These are phyloP conservation scores for Colletotrichum echinochloae DNA, from an alignment of 2,329 filamentous ascomycete genomes.

Conservation along the genomic window DNA sequence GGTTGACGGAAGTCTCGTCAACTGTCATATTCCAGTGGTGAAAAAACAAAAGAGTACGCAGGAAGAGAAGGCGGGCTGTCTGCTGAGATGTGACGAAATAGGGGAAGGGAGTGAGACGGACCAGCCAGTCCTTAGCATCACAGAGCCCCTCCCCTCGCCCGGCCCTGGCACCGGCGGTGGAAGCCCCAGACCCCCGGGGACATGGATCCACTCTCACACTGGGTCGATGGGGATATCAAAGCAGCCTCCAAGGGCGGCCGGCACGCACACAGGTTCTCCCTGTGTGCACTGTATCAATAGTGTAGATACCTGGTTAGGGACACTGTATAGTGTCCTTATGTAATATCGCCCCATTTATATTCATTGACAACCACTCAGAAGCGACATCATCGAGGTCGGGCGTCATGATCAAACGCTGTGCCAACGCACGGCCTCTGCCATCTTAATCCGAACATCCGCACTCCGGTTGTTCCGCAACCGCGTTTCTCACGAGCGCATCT, in stretches of 20 bases:
- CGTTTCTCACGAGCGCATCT: conserved; percentile 20
- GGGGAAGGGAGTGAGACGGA: conserved; percentile 21
- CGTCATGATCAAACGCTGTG: neutral
- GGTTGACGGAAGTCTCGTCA: conserved; percentile 17
- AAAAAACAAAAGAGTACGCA: neutral
- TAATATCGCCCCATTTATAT: neutral
- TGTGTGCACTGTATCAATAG: conserved; percentile 18
- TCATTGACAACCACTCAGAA: conserved; percentile 13
- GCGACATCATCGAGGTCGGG: conserved; percentile 5
- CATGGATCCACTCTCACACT: neutral
- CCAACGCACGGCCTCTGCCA: conserved; percentile 4
- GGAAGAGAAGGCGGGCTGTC: conserved; percentile 19
- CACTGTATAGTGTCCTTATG: too few species aligned
- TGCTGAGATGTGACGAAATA: conserved; percentile 34
- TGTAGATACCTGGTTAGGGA: too few species aligned
- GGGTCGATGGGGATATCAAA: conserved; percentile 8
- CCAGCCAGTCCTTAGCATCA: conserved; percentile 25
- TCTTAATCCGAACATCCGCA: neutral
- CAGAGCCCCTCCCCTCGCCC: conserved; percentile 2
- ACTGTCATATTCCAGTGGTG: conserved; percentile 29
- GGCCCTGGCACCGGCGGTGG: conserved; percentile 35
- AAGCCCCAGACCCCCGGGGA: conserved; percentile 32
- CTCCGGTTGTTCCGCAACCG: neutral
- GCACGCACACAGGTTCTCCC: neutral
- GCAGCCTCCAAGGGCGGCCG: conserved; percentile 1